Evolutionary conservation across 2,329 filamentous ascomycete genomes (phyloP), one percentile per base, ranked within the genome.

Genomic region (Diplodia intermedia): DNA sequence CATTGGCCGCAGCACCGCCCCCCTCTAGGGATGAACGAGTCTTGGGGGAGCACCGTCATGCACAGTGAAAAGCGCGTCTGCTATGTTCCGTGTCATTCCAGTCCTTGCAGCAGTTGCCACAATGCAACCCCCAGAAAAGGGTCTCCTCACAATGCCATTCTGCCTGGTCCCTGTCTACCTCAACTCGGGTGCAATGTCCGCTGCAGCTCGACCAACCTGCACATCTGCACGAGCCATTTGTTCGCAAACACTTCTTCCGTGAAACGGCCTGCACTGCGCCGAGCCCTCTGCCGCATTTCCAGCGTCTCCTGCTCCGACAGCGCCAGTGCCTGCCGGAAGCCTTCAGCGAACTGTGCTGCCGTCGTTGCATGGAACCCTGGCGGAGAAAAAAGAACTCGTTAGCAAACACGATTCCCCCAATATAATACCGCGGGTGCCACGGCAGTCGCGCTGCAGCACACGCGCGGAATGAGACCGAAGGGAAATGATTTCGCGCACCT

Each of bases 361-460:
- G 90, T 94, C 1, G 89, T 90, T 0, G 94, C 94, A 73, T 94
- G 93, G 82, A 94, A 98, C 5, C 95, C 94, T 87, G 76, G 18
- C 33, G 40, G 23, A 3, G 20, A 33, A 23, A 31, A 4, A 31
- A 33, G 36, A 43, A 12, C 40, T 9, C 14, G n/a, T 66, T 38
- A 60, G 57, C 63, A 57, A 67, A 62, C 66, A 62, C 52, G 33
- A 11, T 47, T 33, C 49, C 38, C 38, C 26, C 31, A 8, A 38
- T 33, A 40, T 47, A 38, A 47, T 49, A 31, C n/a, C 38, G 20
- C 31, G 31, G 18, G 29, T 69, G 52, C 33, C 60, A 63, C 33
- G 5, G 56, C n/a, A 40, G 55, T 26, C 33, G 43, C 38, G 55
- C 36, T 57, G 50, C 57, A n/a, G 36, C 38, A 29, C 18, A 33